Evolutionary conservation across 192 early-diverging fungal species (phyloP).

Genomic region (Kappamyces sp.): DNA sequence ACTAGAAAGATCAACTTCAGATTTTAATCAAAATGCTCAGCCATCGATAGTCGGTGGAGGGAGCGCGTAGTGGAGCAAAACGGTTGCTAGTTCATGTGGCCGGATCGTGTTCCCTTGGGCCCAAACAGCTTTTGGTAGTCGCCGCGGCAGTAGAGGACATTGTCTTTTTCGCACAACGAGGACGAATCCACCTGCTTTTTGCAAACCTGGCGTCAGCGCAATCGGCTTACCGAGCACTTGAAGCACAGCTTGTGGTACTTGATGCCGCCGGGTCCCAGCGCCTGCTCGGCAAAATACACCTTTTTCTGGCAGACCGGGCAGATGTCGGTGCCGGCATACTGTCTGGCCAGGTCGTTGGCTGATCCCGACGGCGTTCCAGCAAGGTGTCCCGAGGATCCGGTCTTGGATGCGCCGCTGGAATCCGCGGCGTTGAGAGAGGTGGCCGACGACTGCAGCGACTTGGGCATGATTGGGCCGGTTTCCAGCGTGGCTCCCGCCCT

Average conservation of each 20-base stretch:
- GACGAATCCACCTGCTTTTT: conserved; percentile 32
- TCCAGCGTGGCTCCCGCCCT: background rate
- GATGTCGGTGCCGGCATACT: conserved; percentile 25
- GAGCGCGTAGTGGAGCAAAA: too few relatives aligned
- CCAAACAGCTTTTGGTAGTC: conserved; percentile 45
- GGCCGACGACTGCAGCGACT: background rate
- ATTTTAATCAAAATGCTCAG: background rate
- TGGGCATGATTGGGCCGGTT: background rate
- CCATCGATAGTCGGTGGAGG: too few relatives aligned
- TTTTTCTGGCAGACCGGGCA: conserved; percentile 39
- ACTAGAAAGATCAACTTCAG: conserved; percentile 1
- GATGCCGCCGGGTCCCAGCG: conserved; percentile 32
- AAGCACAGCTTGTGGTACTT: conserved; percentile 51
- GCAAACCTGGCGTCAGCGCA: conserved; percentile 6
- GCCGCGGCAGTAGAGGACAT: conserved; percentile 33
- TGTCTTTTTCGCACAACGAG: conserved; percentile 35
- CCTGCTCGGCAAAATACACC: conserved; percentile 46
- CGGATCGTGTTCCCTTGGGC: conserved; percentile 31
- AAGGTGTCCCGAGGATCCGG: conserved; percentile 4
- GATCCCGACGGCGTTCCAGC: conserved; percentile 6
- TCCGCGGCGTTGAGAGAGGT: background rate
- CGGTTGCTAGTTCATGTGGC: too few relatives aligned
- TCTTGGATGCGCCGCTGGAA: conserved; percentile 9
- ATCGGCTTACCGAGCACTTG: conserved; percentile 18
- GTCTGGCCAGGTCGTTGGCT: conserved; percentile 13